Conservation (phyloP, 106 monocot genomes). For the Platanthera guangdongensis region DNA sequence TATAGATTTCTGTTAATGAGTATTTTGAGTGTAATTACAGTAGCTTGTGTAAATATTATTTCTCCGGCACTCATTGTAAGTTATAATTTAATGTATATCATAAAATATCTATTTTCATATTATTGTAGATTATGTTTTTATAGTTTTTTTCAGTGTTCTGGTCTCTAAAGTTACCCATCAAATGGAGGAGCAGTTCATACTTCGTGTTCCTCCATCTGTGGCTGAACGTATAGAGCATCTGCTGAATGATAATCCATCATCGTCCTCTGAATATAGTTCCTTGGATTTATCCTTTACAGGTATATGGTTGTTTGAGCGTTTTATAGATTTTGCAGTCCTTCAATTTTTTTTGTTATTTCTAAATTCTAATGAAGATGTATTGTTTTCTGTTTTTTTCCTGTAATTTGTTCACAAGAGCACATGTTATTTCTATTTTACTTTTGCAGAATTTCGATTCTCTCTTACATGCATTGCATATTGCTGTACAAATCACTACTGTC, state of each 20-base stretch:
- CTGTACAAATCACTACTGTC: too few species aligned
- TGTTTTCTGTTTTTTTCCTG: background rate
- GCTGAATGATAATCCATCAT: slow-evolving; percentile 50
- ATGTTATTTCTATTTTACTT: too few species aligned
- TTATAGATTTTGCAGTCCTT: too few species aligned
- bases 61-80: background rate
- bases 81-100: background rate
- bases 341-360: too few species aligned
- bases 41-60: too few species aligned
- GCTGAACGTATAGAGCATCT: slow-evolving; percentile 76
- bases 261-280: slow-evolving; percentile 52
- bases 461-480: too few species aligned
- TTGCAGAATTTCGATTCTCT: too few species aligned
- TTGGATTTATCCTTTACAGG: slow-evolving; percentile 87
- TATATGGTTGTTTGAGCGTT: slow-evolving; percentile 11
- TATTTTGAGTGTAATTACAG: too few species aligned
- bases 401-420: too few species aligned
- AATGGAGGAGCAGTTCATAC: slow-evolving; percentile 95
- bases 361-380: too few species aligned
- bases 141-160: background rate
- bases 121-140: background rate
- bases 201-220: slow-evolving; percentile 77
- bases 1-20: too few species aligned
- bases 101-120: background rate
- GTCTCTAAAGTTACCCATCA: background rate